These are phyloP conservation scores for Aspergillus vadensis DNA, from an alignment of 2,329 filamentous ascomycete species.

Conservation along the genomic window DNA sequence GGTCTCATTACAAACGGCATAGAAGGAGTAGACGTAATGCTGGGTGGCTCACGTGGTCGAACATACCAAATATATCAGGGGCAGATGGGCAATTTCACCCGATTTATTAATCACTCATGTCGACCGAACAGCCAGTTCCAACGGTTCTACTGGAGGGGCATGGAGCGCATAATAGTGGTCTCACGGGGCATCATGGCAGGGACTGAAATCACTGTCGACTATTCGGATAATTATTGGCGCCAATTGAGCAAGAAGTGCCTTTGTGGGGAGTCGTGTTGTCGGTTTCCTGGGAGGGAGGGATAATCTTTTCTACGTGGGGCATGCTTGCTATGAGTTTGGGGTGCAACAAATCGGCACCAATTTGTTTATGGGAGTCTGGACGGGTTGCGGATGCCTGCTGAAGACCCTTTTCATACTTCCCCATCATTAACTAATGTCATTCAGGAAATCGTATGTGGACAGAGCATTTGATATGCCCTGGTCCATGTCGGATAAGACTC, in stretches of 20 bases:
- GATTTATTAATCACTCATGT: conserved; percentile 63
- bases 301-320: no score
- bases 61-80: conserved; percentile 63
- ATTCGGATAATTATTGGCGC: conserved; percentile 60
- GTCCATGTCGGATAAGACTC: no score
- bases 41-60: conserved; percentile 41
- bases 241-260: conserved; percentile 58
- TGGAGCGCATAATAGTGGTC: conserved; percentile 58
- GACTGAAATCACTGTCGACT: conserved; percentile 60
- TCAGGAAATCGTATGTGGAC: no score
- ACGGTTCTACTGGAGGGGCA: conserved; percentile 59
- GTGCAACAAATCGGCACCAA: no score
- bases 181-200: conserved; percentile 58
- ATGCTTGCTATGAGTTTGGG: no score
- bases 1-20: conserved; percentile 58
- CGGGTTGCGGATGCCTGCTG: no score
- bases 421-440: no score
- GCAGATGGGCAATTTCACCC: conserved; percentile 56
- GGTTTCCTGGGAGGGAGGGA: conserved; percentile 15
- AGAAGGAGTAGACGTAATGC: conserved; percentile 58
- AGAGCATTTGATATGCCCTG: no score
- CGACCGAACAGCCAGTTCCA: conserved; percentile 60
- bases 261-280: conserved; percentile 56
- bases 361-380: no score
- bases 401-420: no score